These are phyloP conservation scores for Pelargonium myrrhifolium DNA, from an alignment of 441 rosid genomes.

Conservation along the genomic window DNA sequence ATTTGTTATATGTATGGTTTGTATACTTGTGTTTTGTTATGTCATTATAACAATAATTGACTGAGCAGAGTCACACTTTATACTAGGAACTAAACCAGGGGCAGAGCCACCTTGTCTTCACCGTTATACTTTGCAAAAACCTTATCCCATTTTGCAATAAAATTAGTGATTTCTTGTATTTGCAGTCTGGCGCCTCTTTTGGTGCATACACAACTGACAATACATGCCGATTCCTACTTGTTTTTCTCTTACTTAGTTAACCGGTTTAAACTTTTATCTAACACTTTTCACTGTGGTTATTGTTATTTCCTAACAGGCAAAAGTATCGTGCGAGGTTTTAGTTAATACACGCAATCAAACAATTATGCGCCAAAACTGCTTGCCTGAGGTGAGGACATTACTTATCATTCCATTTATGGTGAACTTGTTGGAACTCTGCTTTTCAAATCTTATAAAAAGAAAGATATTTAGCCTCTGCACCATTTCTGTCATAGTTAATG, in stretches of 20 bases:
- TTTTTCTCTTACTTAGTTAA: no score
- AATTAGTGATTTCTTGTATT: no score
- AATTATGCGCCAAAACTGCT: slow-evolving; percentile 37
- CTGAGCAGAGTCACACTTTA: neutral
- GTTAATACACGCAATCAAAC: slow-evolving; percentile 40
- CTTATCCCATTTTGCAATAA: neutral
- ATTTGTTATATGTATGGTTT: neutral
- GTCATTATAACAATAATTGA: neutral
- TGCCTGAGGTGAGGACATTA: slow-evolving; percentile 10
- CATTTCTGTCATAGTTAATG: no score
- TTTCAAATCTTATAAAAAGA: neutral
- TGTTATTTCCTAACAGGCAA: slow-evolving; percentile 18
- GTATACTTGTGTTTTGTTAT: no score
- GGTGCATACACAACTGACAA: neutral
- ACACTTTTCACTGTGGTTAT: neutral
- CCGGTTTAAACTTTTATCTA: neutral
- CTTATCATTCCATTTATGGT: neutral
- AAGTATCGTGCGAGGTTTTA: slow-evolving; percentile 37
- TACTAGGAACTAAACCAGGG: neutral
- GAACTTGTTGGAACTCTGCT: neutral
- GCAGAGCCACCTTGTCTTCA: neutral
- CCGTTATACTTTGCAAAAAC: neutral
- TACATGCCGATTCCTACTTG: neutral
- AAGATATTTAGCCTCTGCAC: no score
- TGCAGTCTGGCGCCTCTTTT: neutral